phyloP scores from a whole-genome alignment of 768 basidiomycete genomes.

The Boletus reticuloceps region DNA sequence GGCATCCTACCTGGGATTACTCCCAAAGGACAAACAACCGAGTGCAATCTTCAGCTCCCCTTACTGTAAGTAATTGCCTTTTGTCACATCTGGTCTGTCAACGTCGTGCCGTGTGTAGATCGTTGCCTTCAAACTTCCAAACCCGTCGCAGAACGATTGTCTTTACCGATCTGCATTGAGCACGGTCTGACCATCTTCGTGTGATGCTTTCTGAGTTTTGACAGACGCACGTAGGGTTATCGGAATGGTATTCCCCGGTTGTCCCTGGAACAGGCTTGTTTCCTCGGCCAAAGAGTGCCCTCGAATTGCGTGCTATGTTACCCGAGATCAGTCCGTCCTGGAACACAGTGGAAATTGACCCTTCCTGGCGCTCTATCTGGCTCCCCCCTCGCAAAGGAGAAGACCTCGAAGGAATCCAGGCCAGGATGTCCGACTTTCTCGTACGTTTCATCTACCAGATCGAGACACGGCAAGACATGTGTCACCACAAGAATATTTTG shows the following conservation, averaged over 20 bases:
- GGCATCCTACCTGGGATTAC: slow-evolving; percentile 56
- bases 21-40: slow-evolving; percentile 66
- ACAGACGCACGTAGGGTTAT: slow-evolving; percentile 44
- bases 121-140: slow-evolving; percentile 83
- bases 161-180: slow-evolving; percentile 72
- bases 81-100: neutral
- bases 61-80: slow-evolving; percentile 54
- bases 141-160: slow-evolving; percentile 59
- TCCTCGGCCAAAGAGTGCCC: slow-evolving; percentile 64
- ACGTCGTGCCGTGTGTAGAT: slow-evolving; percentile 41
- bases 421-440: slow-evolving; percentile 54
- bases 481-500: slow-evolving; percentile 50
- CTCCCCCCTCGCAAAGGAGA: slow-evolving; percentile 76
- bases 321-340: slow-evolving; percentile 62
- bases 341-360: slow-evolving; percentile 60
- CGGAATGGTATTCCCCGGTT: slow-evolving; percentile 81
- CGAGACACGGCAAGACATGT: slow-evolving; percentile 40
- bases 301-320: slow-evolving; percentile 50
- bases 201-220: slow-evolving; percentile 5
- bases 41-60: slow-evolving; percentile 84
- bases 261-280: slow-evolving; percentile 66
- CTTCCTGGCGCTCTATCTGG: slow-evolving; percentile 62
- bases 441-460: slow-evolving; percentile 49
- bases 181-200: slow-evolving; percentile 49
- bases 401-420: slow-evolving; percentile 57